A percentile compares a stretch with the other conserved stretches of the same genome.
Conservation (phyloP, 805 yeast genomes). For the Candida khao-thaluensis region DNA sequence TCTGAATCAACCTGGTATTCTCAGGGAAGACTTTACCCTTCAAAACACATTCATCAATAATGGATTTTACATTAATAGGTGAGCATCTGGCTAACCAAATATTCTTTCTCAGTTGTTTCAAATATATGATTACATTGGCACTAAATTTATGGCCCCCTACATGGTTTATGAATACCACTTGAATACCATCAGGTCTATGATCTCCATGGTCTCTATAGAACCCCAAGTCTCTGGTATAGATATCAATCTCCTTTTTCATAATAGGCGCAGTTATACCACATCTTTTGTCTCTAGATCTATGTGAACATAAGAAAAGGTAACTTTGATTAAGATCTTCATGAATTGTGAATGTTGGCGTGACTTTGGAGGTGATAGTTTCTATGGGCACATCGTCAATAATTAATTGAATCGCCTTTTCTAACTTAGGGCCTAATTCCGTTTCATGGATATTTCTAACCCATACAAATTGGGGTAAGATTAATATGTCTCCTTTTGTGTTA, state of each 20-base stretch:
- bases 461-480: conserved; percentile 72
- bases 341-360: conserved; percentile 26
- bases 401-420: conserved; percentile 11
- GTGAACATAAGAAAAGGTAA: conserved; percentile 80
- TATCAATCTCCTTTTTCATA: conserved; percentile 75
- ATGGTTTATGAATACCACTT: conserved; percentile 72
- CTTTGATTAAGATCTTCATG: conserved; percentile 35
- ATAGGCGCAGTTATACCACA: conserved; percentile 95
- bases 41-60: conserved; percentile 73
- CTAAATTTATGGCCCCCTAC: conserved; percentile 96
- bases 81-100: conserved; percentile 87
- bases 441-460: conserved; percentile 57
- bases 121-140: conserved; percentile 81
- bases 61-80: conserved; percentile 71
- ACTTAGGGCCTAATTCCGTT: conserved; percentile 31
- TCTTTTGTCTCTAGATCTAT: conserved; percentile 83
- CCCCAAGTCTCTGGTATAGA: conserved; percentile 66
- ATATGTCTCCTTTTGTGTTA: conserved; percentile 48
- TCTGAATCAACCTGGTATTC: conserved; percentile 58
- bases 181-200: conserved; percentile 69
- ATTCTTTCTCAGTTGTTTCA: conserved; percentile 62
- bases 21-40: conserved; percentile 73
- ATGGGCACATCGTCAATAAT: conserved; percentile 3
- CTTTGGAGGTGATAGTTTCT: not conserved
- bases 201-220: conserved; percentile 77